These are phyloP conservation scores for Paecilomyces niveus DNA, from an alignment of 2,329 filamentous ascomycete genomes.

Conservation along the genomic window DNA sequence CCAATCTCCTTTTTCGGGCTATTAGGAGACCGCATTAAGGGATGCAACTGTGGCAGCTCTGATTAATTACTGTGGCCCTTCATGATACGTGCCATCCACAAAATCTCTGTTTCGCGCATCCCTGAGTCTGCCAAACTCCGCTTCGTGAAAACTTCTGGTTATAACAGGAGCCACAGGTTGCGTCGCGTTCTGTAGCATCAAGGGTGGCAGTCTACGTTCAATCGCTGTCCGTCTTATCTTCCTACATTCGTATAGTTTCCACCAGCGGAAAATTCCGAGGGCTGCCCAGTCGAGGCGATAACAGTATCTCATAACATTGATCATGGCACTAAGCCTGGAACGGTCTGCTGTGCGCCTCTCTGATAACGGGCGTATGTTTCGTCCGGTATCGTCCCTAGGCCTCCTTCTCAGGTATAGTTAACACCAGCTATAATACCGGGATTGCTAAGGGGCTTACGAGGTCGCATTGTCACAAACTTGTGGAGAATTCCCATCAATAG, in stretches of 20 bases:
- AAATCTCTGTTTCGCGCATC: not conserved
- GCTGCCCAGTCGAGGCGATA: not conserved
- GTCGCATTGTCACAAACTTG: not conserved
- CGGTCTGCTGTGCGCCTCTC: not conserved
- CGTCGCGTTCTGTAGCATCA: not conserved
- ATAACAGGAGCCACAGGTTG: not conserved
- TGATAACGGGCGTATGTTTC: not conserved
- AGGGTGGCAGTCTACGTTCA: not conserved
- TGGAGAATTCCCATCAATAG: not conserved
- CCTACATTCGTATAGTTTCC: not conserved
- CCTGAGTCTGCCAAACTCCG: not conserved
- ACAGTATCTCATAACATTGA: not conserved
- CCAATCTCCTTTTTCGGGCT: not conserved
- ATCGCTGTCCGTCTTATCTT: not conserved
- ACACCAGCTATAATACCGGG: not conserved
- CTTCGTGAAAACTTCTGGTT: not conserved
- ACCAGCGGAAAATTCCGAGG: not conserved
- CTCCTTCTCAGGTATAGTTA: not conserved
- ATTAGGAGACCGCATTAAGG: not conserved
- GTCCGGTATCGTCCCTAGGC: not conserved
- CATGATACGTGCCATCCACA: not conserved
- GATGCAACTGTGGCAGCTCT: not conserved
- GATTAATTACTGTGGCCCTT: not conserved
- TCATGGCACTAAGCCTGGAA: not conserved
- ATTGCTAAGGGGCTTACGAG: not conserved